Percentiles rank a stretch among this genome's conserved stretches.
These are phyloP conservation scores for Penicillium macrosclerotiorum DNA, from an alignment of 495 filamentous ascomycete genomes.

Conservation along the genomic window DNA sequence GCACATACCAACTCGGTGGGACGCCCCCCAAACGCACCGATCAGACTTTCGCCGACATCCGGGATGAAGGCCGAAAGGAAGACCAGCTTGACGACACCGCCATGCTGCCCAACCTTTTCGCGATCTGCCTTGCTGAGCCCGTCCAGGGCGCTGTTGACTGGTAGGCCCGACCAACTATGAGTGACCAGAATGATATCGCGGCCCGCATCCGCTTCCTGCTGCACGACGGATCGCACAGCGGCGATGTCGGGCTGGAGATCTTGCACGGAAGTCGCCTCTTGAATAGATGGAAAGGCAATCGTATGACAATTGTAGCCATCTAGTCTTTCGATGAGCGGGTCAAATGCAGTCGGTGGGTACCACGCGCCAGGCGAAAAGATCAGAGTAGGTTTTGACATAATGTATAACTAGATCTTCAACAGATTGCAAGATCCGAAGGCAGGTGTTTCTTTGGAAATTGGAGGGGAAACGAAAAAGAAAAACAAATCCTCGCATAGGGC, in stretches of 20 bases:
- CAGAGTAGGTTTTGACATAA: conserved; percentile 32
- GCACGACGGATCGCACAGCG: conserved; percentile 24
- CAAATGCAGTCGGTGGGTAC: conserved; percentile 34
- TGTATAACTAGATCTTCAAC: not conserved
- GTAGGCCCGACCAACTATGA: conserved; percentile 52
- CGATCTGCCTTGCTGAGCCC: conserved; percentile 42
- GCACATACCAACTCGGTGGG: conserved; percentile 34
- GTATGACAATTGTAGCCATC: conserved; percentile 24
- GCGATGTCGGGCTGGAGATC: conserved; percentile 33
- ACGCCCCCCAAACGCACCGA: conserved; percentile 34
- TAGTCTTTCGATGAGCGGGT: conserved; percentile 25
- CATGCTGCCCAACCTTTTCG: conserved; percentile 25
- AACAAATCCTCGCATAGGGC: not conserved
- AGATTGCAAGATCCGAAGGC: not conserved
- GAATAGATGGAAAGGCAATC: conserved; percentile 33
- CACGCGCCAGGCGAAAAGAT: conserved; percentile 39
- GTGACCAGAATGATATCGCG: conserved; percentile 37
- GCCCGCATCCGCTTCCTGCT: conserved; percentile 24
- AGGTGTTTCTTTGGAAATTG: not conserved
- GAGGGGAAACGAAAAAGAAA: not conserved
- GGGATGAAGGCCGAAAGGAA: conserved; percentile 46
- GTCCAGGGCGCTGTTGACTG: conserved; percentile 47
- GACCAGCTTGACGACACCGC: conserved; percentile 45
- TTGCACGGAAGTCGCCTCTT: conserved; percentile 21
- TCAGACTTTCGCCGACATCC: conserved; percentile 33